Evolutionary conservation across 352 stramenopile genomes (phyloP), one percentile per base, ranked within the genome.

Genomic region (Chrysophaeum taylorii): DNA sequence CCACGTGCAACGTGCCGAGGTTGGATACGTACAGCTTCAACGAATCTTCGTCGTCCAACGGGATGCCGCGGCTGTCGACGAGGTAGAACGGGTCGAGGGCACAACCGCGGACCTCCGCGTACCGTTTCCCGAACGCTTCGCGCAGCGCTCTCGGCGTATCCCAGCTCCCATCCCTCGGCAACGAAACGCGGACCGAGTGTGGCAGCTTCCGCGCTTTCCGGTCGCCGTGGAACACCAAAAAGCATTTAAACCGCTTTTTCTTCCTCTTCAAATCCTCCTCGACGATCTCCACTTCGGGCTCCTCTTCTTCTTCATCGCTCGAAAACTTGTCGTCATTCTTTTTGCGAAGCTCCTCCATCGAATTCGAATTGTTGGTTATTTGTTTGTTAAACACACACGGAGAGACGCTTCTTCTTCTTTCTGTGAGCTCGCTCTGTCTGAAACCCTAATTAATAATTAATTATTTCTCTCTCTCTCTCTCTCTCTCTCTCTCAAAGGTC

Each of bases 191-290:
- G 31, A 66, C 57, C 0, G 2, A 48, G n/a, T 66, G 57, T 36
- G 57, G 57, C 31, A 66, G 57, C 16, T 36, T 31, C 12, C 57
- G 57, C 31, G 57, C 41, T 2, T 31, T 36, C 23, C 57, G 57
- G 57, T 66, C 57, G 33, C 57, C 57, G n/a, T 66, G 57, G 57
- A 66, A 66, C 16, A 66, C 57, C 12, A 66, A 2, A 25, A 43
- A 66, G 36, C 7, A 33, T 23, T 66, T 66, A 23, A 66, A n/a
- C 5, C 57, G 57, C 2, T 36, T 31, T 23, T 50, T 15, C 42
- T 50, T 50, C 15, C 42, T 50, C 15, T 50, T 15, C 23, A 15
- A 21, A 23, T 23, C 42, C 15, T 23, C 23, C 15, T 50, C 42
- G 15, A 50, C 15, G 15, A 50, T 23, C 42, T 50, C 15, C 15